These are phyloP conservation scores for Deinandra increscens DNA, from an alignment of 129 eudicot species.

Conservation along the genomic window DNA sequence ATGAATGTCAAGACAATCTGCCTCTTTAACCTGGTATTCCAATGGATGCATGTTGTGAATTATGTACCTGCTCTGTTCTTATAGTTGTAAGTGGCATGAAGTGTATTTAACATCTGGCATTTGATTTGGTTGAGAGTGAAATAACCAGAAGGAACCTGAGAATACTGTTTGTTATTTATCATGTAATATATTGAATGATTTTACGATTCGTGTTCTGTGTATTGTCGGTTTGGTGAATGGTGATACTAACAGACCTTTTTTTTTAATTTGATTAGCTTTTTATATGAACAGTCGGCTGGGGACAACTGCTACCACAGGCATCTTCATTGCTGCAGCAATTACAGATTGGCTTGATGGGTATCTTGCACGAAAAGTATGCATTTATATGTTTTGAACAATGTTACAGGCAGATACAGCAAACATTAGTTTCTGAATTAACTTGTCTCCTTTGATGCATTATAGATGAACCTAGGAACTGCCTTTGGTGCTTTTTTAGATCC, in stretches of 20 bases:
- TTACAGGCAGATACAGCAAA: background rate
- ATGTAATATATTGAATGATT: conserved; percentile 9
- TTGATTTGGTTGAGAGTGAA: conserved; percentile 1
- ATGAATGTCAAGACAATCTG: background rate
- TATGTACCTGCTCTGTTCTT: conserved; percentile 2
- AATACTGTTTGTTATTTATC: conserved; percentile 1
- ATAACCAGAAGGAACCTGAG: conserved; percentile 1
- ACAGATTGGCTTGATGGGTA: conserved; percentile 99
- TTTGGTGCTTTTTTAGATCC: conserved; percentile 99
- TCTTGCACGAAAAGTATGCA: conserved; percentile 80
- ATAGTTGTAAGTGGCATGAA: background rate
- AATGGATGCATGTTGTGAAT: conserved; percentile 7
- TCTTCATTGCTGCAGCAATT: conserved; percentile 87
- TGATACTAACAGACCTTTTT: conserved; percentile 28
- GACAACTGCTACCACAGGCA: conserved; percentile 68
- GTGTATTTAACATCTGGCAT: background rate
- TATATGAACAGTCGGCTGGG: conserved; percentile 85
- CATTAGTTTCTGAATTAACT: conserved; percentile 3
- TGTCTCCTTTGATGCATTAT: conserved; percentile 14
- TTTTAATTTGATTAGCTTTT: conserved; percentile 53
- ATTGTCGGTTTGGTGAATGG: conserved; percentile 17
- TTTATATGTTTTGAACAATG: conserved; percentile 5
- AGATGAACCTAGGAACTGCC: conserved; percentile 88
- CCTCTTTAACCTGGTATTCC: background rate
- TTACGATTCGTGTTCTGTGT: background rate